Evolutionary conservation across 805 yeast species (phyloP).

Genomic region (Wickerhamomyces chambardii): DNA sequence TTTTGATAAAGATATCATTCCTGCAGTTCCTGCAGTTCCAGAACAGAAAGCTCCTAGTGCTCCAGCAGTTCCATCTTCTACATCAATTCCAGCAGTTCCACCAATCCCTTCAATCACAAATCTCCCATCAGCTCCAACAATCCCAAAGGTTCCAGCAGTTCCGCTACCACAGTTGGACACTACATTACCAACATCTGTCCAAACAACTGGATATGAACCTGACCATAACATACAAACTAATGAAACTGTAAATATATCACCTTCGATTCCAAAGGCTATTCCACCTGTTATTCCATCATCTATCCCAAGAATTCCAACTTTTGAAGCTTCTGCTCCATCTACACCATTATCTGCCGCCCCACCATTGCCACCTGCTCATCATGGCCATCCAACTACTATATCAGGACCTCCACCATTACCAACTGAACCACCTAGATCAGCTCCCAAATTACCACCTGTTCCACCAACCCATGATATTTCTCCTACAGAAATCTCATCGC

Average conservation of each 20-base stretch:
- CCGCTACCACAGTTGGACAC: too few relatives aligned
- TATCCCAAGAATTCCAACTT: constrained; percentile 11
- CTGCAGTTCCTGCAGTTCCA: neutral
- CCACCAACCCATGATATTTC: constrained; percentile 7
- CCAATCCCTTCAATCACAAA: constrained; percentile 8
- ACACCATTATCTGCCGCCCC: constrained; percentile 3
- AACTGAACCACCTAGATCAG: too few relatives aligned
- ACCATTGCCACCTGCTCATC: constrained; percentile 2
- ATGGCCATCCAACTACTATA: neutral
- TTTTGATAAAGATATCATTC: constrained; percentile 7
- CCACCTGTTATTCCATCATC: constrained; percentile 6
- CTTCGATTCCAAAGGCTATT: neutral
- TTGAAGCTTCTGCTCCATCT: constrained; percentile 6
- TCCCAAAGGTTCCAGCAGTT: too few relatives aligned
- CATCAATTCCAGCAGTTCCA: too few relatives aligned
- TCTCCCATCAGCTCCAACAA: constrained; percentile 5
- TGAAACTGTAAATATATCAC: neutral
- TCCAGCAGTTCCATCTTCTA: too few relatives aligned
- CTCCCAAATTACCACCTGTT: constrained; percentile 11
- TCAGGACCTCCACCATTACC: constrained; percentile 6
- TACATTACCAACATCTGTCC: constrained; percentile 7
- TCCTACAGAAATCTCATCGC: neutral
- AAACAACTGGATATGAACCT: constrained; percentile 61
- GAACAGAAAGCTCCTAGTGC: too few relatives aligned
- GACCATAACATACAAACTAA: constrained; percentile 41